A percentile compares a stretch with the other conserved stretches of the same genome.
Conservation (phyloP, 306 rosid species). For the Abrus precatorius region DNA sequence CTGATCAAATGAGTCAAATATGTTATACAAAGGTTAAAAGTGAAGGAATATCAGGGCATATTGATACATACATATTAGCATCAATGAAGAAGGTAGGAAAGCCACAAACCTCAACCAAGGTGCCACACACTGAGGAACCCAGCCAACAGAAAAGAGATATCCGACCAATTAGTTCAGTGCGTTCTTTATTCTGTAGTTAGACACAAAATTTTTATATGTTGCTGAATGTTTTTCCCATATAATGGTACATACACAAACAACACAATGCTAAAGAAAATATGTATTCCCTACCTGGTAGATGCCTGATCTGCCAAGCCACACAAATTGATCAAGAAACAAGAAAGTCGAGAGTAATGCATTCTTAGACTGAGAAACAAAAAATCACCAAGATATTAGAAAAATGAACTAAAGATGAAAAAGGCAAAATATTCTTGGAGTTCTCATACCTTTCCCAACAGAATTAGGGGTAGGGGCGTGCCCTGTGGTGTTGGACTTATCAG, state of each 20-base stretch:
- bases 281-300: slow-evolving; percentile 66
- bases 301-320: slow-evolving; percentile 93
- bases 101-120: slow-evolving; percentile 85
- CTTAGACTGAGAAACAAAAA: slow-evolving; percentile 71
- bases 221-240: slow-evolving; percentile 14
- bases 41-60: not conserved
- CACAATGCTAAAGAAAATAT: slow-evolving; percentile 17
- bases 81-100: slow-evolving; percentile 36
- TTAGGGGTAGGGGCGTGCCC: slow-evolving; percentile 85
- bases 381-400: slow-evolving; percentile 38
- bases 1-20: slow-evolving; percentile 57
- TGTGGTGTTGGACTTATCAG: slow-evolving; percentile 83
- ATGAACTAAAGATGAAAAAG: slow-evolving; percentile 13
- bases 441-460: slow-evolving; percentile 89
- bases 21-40: slow-evolving; percentile 31
- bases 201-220: slow-evolving; percentile 36
- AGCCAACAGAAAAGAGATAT: slow-evolving; percentile 94
- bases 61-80: not conserved
- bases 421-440: slow-evolving; percentile 8
- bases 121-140: slow-evolving; percentile 81
- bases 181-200: slow-evolving; percentile 80
- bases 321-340: slow-evolving; percentile 96
- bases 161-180: slow-evolving; percentile 75
- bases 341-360: slow-evolving; percentile 89
- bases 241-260: slow-evolving; percentile 27